Base-by-base conservation (phyloP, 2,329 filamentous ascomycete species). In the Cercospora sojina region DNA sequence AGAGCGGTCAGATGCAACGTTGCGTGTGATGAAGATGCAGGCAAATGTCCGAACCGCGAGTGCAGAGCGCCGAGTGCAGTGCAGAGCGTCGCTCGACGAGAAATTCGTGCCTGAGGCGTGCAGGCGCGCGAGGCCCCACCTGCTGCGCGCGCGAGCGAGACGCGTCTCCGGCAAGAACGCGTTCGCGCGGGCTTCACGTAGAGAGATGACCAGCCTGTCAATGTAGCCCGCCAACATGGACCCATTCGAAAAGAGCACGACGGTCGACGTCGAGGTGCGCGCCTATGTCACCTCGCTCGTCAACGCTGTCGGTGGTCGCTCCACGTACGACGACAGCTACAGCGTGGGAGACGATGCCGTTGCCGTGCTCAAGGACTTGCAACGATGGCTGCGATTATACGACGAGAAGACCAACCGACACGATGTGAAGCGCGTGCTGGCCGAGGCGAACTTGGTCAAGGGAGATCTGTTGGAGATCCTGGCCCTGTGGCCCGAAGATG, bases 231-330 rank as follows among this genome's bases (percentile, higher is more conserved):
- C 20, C 58, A 57, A 59, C 18, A 69, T 69, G 67, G 69, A 69
- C 47, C 63, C 65, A 12, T 70, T 67, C 59, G 69, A 70, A 38
- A 67, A 66, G 65, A 64, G 62, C 62, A 64, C 62, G 35, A 79
- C 79, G 8, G 91, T 98, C 64, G 93, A 98, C 77, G 92, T 93
- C 49, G 92, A 97, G 82, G 92, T 97, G 74, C 90, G 93, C 76
- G 93, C 93, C 29, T 92, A 97, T 80, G 89, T 99, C 76, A 94
- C 91, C 81, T 96, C 92, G 81, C 88, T 99, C 32, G 91, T 97
- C 70, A 94, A 93, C 76, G 95, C 95, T 68, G 93, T 96, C 29
- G 75, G 75, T 61, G 75, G 75, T n/a, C 70, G 70, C 56, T 74
- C 72, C 23, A 75, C 72, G 12, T 70, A 71, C 69, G 75, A 76